These are phyloP conservation scores for Westerdykella aurantiaca DNA, from an alignment of 2,329 filamentous ascomycete genomes.

Conservation along the genomic window DNA sequence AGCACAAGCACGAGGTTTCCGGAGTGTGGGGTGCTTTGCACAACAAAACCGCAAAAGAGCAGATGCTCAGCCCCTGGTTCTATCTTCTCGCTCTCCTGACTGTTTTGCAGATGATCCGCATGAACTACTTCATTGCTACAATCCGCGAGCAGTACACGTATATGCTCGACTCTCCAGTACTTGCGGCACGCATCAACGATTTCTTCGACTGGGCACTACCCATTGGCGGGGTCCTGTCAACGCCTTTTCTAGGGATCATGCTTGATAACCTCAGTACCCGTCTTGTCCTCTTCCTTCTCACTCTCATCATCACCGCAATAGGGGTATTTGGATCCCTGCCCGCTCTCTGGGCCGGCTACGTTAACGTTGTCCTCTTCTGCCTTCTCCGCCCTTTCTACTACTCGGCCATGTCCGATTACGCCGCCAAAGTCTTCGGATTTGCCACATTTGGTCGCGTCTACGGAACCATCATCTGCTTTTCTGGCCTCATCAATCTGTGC, in stretches of 20 bases:
- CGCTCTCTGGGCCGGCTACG: slow-evolving; percentile 63
- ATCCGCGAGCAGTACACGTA: slow-evolving; percentile 74
- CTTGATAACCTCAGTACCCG: slow-evolving; percentile 70
- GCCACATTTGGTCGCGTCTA: slow-evolving; percentile 85
- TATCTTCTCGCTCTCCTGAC: slow-evolving; percentile 78
- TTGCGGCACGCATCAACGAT: slow-evolving; percentile 65
- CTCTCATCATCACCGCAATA: slow-evolving; percentile 63
- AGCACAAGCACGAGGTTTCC: slow-evolving; percentile 60
- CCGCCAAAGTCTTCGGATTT: slow-evolving; percentile 87
- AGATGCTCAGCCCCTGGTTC: slow-evolving; percentile 78
- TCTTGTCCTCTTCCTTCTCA: slow-evolving; percentile 63
- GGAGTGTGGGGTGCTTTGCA: slow-evolving; percentile 86
- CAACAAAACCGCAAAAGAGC: slow-evolving; percentile 60
- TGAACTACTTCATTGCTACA: slow-evolving; percentile 91
- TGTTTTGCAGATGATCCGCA: slow-evolving; percentile 50
- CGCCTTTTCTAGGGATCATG: slow-evolving; percentile 75
- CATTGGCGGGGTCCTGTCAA: slow-evolving; percentile 69
- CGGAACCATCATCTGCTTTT: slow-evolving; percentile 77
- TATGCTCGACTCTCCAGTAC: slow-evolving; percentile 57
- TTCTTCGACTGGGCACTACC: slow-evolving; percentile 83
- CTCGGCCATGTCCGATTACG: slow-evolving; percentile 81
- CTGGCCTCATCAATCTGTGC: slow-evolving; percentile 74
- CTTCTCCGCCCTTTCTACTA: slow-evolving; percentile 85
- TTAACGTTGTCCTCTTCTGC: slow-evolving; percentile 71
- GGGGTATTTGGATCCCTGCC: slow-evolving; percentile 69